phyloP scores from a whole-genome alignment of 2,329 filamentous ascomycete genomes.

The Aaosphaeria arxii region DNA sequence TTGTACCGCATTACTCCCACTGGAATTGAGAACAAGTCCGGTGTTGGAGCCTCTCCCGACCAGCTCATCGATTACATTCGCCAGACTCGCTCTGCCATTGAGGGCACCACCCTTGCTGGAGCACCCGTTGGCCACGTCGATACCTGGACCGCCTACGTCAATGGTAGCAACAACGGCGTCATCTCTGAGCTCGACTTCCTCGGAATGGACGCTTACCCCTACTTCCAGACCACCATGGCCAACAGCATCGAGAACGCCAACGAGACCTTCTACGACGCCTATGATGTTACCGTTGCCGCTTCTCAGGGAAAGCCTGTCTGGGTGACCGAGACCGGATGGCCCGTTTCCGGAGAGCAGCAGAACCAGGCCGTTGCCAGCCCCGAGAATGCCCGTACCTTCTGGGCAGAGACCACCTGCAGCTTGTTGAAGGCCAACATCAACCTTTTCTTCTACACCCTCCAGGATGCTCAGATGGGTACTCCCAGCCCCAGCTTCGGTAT shows the following conservation, averaged over 20 bases:
- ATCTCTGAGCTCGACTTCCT: conserved; percentile 72
- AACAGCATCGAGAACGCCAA: conserved; percentile 61
- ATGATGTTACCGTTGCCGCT: conserved; percentile 57
- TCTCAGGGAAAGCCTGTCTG: conserved; percentile 70
- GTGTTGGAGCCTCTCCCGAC: conserved; percentile 61
- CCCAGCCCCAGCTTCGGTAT: conserved; percentile 71
- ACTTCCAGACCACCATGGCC: conserved; percentile 66
- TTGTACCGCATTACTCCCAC: conserved; percentile 60
- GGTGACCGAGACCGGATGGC: conserved; percentile 89
- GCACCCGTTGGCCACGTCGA: conserved; percentile 79
- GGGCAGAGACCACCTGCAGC: conserved; percentile 72
- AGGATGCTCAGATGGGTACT: conserved; percentile 59
- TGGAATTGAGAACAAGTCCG: conserved; percentile 61
- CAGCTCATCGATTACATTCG: conserved; percentile 68
- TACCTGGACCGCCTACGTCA: conserved; percentile 72
- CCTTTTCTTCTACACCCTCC: conserved; percentile 72
- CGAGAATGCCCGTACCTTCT: conserved; percentile 75
- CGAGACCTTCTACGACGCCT: conserved; percentile 65
- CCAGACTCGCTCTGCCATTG: conserved; percentile 62
- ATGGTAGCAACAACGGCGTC: conserved; percentile 68
- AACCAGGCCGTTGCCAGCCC: conserved; percentile 60
- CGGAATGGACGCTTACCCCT: conserved; percentile 81
- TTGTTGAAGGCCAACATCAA: conserved; percentile 56
- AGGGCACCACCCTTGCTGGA: conserved; percentile 57
- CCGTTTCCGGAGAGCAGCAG: conserved; percentile 64